Base-by-base conservation (phyloP, 2,329 filamentous ascomycete genomes). In the Hymenoscyphus linearis region DNA sequence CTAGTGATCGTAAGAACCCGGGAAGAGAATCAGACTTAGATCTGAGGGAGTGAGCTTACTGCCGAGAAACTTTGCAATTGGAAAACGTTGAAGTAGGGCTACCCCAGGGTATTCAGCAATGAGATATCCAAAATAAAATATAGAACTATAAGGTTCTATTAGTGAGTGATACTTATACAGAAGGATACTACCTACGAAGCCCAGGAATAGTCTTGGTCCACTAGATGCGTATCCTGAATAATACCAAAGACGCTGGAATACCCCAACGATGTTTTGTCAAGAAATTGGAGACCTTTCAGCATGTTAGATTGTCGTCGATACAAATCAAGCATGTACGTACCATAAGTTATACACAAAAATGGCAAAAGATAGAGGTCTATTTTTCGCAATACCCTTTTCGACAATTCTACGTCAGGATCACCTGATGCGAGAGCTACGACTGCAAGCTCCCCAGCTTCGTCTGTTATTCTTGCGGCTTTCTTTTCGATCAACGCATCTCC, bases 201-300 rank as follows among this genome's bases (percentile, higher is more conserved):
- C 78, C 78, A 80, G 65, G 79, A 74, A 63, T 80, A 80, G 57
- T 80, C 58, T 31, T 74, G 71, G 0, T 72, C 73, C 1, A 68
- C 63, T 37, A 75, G 67, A 37, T 72, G 57, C 40, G 72, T 74
- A 58, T 76, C 74, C 22, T 56, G 63, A n/a, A 75, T 73, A 59
- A 85, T 82, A 0, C 82, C 82, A 65, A 84, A 83, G 40, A 85
- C 79, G 4, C 82, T 81, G 0, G 83, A 81, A 65, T 83, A 84
- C 35, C 75, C 78, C 9, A 82, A 66, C 0, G 77, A 80, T 0
- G 78, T 81, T 74, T 82, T 69, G 50, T 69, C 66, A 22, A 67
- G 44, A 18, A 66, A 69, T 60, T 69, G 64, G 16, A 68, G 60
- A 83, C 82, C 1, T 82, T 83, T 82, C 37, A 84, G 79, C 3